Evolutionary conservation across 2,329 filamentous ascomycete species (phyloP).

Genomic region (Arthrobotrys pseudoclavata): DNA sequence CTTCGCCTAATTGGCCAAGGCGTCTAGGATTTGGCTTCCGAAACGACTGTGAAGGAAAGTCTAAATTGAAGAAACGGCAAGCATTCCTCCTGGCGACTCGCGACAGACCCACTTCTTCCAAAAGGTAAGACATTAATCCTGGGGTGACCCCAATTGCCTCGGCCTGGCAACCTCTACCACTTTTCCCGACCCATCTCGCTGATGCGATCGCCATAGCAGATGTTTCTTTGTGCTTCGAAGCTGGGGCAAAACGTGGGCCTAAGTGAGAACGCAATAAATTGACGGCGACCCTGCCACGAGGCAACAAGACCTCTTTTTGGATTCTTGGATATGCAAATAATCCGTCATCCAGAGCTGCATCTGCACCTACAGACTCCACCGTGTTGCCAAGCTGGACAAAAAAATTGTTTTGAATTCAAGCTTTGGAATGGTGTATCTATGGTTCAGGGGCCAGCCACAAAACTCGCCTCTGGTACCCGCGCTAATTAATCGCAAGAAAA

Average conservation of each 20-base stretch:
- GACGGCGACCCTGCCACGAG: slow-evolving; percentile 53
- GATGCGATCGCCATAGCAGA: slow-evolving; percentile 46
- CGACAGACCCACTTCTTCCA: slow-evolving; percentile 35
- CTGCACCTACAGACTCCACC: neutral
- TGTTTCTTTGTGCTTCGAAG: slow-evolving; percentile 38
- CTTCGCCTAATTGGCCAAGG: slow-evolving; percentile 37
- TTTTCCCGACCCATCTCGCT: slow-evolving; percentile 9
- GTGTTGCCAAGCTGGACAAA: slow-evolving; percentile 8
- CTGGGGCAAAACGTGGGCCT: slow-evolving; percentile 41
- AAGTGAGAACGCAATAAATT: slow-evolving; percentile 30
- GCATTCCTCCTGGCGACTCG: slow-evolving; percentile 36
- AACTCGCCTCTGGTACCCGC: slow-evolving; percentile 55
- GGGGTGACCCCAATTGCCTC: slow-evolving; percentile 41
- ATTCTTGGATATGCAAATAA: neutral
- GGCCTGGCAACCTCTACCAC: neutral
- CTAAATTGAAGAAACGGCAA: slow-evolving; percentile 34
- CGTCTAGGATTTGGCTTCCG: slow-evolving; percentile 46
- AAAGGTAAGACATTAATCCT: slow-evolving; percentile 36
- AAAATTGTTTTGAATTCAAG: slow-evolving; percentile 43
- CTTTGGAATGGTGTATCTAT: slow-evolving; percentile 35
- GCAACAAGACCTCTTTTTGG: neutral
- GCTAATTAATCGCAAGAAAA: slow-evolving; percentile 59
- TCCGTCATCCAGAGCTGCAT: neutral
- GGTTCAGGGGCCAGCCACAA: slow-evolving; percentile 59
- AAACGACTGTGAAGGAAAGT: slow-evolving; percentile 52